phyloP scores from a whole-genome alignment of 352 stramenopile species.

The Phytopythium chamaehyphon region DNA sequence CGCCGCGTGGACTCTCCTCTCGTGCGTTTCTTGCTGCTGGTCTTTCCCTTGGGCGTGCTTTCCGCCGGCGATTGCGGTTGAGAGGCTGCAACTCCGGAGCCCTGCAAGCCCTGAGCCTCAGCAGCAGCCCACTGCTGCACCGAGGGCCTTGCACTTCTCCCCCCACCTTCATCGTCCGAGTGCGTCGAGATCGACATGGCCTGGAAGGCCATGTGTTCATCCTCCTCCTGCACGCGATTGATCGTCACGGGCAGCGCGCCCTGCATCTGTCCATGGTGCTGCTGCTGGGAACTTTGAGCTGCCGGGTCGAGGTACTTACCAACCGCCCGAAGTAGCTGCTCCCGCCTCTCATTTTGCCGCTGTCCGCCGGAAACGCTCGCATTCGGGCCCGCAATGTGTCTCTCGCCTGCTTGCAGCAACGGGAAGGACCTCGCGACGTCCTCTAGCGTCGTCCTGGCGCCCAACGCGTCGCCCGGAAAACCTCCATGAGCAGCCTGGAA shows the following conservation, averaged over 20 bases:
- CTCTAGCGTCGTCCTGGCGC: background rate
- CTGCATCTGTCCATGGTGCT: background rate
- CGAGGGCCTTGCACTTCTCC: background rate
- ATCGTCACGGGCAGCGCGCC: slow-evolving; percentile 3
- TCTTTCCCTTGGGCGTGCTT: background rate
- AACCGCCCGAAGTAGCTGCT: slow-evolving; percentile 40
- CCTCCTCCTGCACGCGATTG: slow-evolving; percentile 16
- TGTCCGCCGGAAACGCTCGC: background rate
- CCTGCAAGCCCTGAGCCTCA: background rate
- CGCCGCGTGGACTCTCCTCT: slow-evolving; percentile 14
- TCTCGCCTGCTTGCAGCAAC: slow-evolving; percentile 25
- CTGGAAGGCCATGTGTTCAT: slow-evolving; percentile 27
- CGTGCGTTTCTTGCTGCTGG: slow-evolving; percentile 39
- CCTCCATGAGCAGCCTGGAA: background rate
- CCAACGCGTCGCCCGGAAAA: slow-evolving; percentile 2
- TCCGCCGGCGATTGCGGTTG: slow-evolving; percentile 6
- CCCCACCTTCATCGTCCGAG: slow-evolving; percentile 13
- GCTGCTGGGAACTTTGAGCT: background rate
- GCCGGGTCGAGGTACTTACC: slow-evolving; percentile 42
- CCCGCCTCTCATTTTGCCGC: background rate
- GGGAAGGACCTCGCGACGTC: slow-evolving; percentile 37
- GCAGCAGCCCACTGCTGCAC: background rate
- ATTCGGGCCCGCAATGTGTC: background rate
- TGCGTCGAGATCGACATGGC: slow-evolving; percentile 32
- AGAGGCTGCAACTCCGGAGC: background rate